A percentile compares a stretch with the other conserved stretches of the same genome.
Evolutionary conservation across 306 rosid species (phyloP).

Genomic region (Prinsepia uniflora): DNA sequence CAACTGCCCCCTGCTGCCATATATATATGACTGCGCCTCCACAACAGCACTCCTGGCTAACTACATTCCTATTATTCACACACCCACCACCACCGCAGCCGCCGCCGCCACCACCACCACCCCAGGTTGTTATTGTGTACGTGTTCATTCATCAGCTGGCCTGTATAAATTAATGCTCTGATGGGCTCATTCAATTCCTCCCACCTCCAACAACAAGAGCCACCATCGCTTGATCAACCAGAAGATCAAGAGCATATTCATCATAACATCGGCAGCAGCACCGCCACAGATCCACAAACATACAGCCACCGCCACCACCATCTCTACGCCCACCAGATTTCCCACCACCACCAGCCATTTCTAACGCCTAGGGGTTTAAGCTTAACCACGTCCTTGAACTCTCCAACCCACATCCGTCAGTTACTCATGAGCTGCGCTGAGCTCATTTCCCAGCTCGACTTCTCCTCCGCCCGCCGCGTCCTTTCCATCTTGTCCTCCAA

Average conservation of each 20-base stretch:
- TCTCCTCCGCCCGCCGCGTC: conserved; percentile 37
- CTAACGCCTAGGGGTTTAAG: conserved; percentile 5
- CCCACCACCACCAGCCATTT: conserved; percentile 10
- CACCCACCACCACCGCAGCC: too few relatives aligned
- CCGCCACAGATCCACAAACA: conserved; percentile 20
- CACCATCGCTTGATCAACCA: neutral
- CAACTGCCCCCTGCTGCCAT: conserved; percentile 3
- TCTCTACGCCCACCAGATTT: neutral
- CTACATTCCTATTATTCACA: too few relatives aligned
- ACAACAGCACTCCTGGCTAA: neutral
- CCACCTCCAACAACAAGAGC: conserved; percentile 14
- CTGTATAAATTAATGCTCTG: conserved; percentile 16
- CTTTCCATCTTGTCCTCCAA: conserved; percentile 36
- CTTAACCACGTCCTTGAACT: neutral
- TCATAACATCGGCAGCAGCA: neutral
- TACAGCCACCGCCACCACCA: conserved; percentile 6
- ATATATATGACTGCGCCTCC: conserved; percentile 12
- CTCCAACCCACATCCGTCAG: conserved; percentile 33
- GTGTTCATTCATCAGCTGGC: too few relatives aligned
- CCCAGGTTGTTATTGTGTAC: too few relatives aligned
- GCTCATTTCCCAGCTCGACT: conserved; percentile 42
- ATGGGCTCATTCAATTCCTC: conserved; percentile 41
- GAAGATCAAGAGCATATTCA: neutral
- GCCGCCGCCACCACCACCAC: too few relatives aligned
- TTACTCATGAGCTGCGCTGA: conserved; percentile 42